Evolutionary conservation across 805 yeast species (phyloP).

Genomic region (Saccharomycopsis fodiens): DNA sequence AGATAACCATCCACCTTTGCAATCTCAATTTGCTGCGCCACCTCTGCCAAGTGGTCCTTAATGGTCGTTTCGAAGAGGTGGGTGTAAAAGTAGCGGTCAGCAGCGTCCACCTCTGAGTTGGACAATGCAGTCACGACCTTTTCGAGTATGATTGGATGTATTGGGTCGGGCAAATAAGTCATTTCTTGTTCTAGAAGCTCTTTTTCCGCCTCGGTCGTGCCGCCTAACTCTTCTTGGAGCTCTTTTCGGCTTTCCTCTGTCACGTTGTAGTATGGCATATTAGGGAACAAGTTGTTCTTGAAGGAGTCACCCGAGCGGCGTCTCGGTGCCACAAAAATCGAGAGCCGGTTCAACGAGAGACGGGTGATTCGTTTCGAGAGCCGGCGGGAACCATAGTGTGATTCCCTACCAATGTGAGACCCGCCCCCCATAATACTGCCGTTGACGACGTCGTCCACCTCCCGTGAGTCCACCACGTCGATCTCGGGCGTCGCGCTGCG

Average conservation of each 20-base stretch:
- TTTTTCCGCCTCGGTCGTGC: neutral
- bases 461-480: neutral
- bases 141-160: conserved; percentile 8
- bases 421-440: neutral
- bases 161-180: conserved; percentile 13
- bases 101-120: neutral
- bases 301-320: neutral
- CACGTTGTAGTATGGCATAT: conserved; percentile 9
- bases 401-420: too few relatives aligned
- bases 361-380: conserved; percentile 6
- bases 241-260: neutral
- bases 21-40: neutral
- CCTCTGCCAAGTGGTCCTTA: neutral
- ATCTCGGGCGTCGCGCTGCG: neutral
- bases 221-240: neutral
- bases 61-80: conserved; percentile 9
- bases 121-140: neutral
- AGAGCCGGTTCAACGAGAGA: conserved; percentile 7
- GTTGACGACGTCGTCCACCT: neutral
- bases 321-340: conserved; percentile 3
- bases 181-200: conserved; percentile 3
- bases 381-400: neutral
- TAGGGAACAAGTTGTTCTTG: conserved; percentile 6
- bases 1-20: neutral
- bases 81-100: conserved; percentile 14